Conservation (phyloP, 2,329 filamentous ascomycete genomes). For the Cucurbitaria berberidis region DNA sequence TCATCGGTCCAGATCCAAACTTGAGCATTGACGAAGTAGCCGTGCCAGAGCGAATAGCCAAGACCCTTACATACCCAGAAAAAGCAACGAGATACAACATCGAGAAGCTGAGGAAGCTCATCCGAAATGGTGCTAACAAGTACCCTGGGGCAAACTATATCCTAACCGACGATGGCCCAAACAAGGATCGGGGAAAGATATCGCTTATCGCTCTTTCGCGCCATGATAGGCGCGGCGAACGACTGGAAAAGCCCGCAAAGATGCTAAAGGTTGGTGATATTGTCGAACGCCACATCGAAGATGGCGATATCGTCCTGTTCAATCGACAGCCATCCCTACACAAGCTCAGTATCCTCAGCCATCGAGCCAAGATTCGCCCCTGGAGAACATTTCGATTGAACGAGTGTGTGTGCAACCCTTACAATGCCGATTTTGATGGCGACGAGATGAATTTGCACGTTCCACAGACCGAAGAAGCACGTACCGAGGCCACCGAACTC, state of each 20-base stretch:
- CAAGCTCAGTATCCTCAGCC: constrained; percentile 98
- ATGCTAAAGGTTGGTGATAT: constrained; percentile 82
- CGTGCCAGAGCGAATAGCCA: constrained; percentile 88
- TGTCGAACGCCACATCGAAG: constrained; percentile 92
- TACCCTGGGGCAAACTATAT: constrained; percentile 91
- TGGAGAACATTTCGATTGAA: constrained; percentile 97
- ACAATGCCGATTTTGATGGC: constrained; percentile 98
- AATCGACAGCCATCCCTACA: constrained; percentile 97
- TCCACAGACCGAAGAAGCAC: constrained; percentile 94
- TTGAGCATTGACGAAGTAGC: constrained; percentile 92
- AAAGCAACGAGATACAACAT: constrained; percentile 84
- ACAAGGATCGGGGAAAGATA: constrained; percentile 66
- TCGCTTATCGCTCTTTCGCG: constrained; percentile 65
- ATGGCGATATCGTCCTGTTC: constrained; percentile 95
- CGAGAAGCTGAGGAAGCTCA: constrained; percentile 75
- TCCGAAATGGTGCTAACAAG: constrained; percentile 75
- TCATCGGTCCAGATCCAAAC: constrained; percentile 97
- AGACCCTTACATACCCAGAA: constrained; percentile 95
- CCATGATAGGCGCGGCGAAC: constrained; percentile 56
- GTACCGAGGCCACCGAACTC: constrained; percentile 90
- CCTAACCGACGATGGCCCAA: constrained; percentile 62
- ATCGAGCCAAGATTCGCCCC: constrained; percentile 89
- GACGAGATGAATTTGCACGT: constrained; percentile 99
- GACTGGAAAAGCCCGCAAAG: constrained; percentile 72
- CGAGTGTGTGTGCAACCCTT: constrained; percentile 96